These are phyloP conservation scores for Candida orba DNA, from an alignment of 805 yeast genomes.

Conservation along the genomic window DNA sequence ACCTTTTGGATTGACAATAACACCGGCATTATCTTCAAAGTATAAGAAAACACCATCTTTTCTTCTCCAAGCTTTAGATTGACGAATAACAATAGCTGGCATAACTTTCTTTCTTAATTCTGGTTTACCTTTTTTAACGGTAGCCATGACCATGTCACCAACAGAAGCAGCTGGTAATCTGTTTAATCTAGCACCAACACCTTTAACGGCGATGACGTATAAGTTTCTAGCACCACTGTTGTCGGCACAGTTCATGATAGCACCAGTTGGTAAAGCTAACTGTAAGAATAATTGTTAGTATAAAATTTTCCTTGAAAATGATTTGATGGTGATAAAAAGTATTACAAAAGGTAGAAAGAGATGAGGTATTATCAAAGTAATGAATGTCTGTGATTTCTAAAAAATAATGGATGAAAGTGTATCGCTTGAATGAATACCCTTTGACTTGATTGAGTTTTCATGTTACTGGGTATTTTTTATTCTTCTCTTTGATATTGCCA, in stretches of 20 bases:
- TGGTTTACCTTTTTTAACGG: constrained; percentile 99
- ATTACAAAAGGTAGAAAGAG: background rate
- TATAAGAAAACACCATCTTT: constrained; percentile 99
- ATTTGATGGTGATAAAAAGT: background rate
- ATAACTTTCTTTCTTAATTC: constrained; percentile 99
- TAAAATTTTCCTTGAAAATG: background rate
- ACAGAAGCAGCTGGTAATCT: constrained; percentile 99
- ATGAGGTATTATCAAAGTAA: background rate
- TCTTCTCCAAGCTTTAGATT: constrained; percentile 99
- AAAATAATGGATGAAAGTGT: background rate
- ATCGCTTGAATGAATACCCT: too few relatives aligned
- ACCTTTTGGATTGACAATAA: constrained; percentile 99
- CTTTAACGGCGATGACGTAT: constrained; percentile 97
- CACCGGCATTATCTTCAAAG: constrained; percentile 99
- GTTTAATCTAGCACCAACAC: constrained; percentile 99
- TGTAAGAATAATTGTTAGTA: constrained; percentile 25
- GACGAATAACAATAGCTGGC: constrained; percentile 99
- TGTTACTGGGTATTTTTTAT: too few relatives aligned
- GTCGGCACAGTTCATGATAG: constrained; percentile 99
- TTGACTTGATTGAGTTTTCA: too few relatives aligned
- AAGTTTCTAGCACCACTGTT: constrained; percentile 99
- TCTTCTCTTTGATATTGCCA: background rate
- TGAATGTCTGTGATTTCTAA: too few relatives aligned
- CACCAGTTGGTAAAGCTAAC: constrained; percentile 99
- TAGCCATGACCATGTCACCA: constrained; percentile 99